phyloP scores from a whole-genome alignment of 2,329 filamentous ascomycete genomes.

The Cephalotrichum gorgonifer region DNA sequence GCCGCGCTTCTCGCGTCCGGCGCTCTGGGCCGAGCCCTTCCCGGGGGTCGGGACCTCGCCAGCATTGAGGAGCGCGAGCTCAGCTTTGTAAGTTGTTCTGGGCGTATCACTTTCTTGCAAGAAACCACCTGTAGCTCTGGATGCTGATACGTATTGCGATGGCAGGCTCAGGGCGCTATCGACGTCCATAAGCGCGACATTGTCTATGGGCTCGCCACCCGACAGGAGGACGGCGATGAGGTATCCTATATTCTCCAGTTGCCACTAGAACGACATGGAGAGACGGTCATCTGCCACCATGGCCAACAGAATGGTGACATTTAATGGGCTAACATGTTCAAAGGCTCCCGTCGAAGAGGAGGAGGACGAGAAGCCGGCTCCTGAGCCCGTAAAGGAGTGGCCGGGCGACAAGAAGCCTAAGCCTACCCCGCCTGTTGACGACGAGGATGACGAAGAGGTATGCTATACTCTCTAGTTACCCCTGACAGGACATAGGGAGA shows the following conservation, averaged over 20 bases:
- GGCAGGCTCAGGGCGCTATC: background rate
- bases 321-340: background rate
- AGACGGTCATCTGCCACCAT: background rate
- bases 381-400: conserved; percentile 1
- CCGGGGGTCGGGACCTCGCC: conserved; percentile 1
- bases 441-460: background rate
- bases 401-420: too few species aligned
- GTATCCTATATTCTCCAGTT: background rate
- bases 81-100: background rate
- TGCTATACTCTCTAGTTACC: background rate
- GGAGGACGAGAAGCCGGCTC: background rate
- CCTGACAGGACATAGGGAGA: too few species aligned
- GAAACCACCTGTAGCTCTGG: background rate
- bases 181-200: background rate
- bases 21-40: conserved; percentile 8
- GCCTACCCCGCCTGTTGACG: too few species aligned
- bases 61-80: conserved; percentile 3
- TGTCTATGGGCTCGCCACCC: background rate
- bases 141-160: background rate
- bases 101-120: background rate
- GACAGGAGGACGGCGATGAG: background rate
- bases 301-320: background rate
- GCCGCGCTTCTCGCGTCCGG: conserved; percentile 9
- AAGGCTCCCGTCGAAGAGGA: background rate
- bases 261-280: too few species aligned